These are phyloP conservation scores for Boletales sp. DNA, from an alignment of 768 basidiomycete species.

Conservation along the genomic window DNA sequence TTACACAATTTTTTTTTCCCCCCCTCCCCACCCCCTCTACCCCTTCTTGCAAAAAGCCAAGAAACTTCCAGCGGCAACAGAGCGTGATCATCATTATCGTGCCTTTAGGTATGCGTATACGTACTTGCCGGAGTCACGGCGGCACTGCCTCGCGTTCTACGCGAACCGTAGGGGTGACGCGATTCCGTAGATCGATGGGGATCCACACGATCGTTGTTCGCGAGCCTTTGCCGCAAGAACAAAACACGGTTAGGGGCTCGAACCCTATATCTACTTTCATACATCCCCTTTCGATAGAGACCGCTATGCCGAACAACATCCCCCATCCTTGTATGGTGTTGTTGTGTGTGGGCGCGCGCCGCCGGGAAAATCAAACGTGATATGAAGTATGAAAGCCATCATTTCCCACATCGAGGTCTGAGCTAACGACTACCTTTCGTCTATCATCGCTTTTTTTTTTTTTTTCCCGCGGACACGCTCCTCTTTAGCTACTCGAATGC, in stretches of 20 bases:
- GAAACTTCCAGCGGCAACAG: slow-evolving; percentile 5
- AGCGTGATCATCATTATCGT: slow-evolving; percentile 7
- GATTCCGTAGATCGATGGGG: slow-evolving; percentile 8
- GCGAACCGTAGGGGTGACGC: not conserved
- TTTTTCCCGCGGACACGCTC: slow-evolving; percentile 21
- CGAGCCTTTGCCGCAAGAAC: not conserved
- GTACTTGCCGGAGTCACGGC: slow-evolving; percentile 1
- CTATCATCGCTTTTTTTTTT: not conserved
- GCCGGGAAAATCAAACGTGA: not conserved
- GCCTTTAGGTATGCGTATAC: slow-evolving; percentile 6
- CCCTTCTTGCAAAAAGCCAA: not conserved
- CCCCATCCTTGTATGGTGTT: not conserved
- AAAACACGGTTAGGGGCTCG: slow-evolving; percentile 10
- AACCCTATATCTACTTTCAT: not conserved
- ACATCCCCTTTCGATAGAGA: too few species aligned
- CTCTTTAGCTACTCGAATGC: slow-evolving; percentile 1
- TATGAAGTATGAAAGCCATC: not conserved
- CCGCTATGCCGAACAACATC: too few species aligned
- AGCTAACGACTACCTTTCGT: slow-evolving; percentile 12
- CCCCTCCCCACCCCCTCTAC: not conserved
- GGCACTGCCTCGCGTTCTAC: slow-evolving; percentile 5
- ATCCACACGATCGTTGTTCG: slow-evolving; percentile 10
- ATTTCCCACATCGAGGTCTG: slow-evolving; percentile 22
- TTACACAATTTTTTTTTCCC: slow-evolving; percentile 15
- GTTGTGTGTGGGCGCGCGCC: slow-evolving; percentile 5